Evolutionary conservation across 306 rosid genomes (phyloP), one percentile per base, ranked within the genome.

Genomic region (Quercus cerris): DNA sequence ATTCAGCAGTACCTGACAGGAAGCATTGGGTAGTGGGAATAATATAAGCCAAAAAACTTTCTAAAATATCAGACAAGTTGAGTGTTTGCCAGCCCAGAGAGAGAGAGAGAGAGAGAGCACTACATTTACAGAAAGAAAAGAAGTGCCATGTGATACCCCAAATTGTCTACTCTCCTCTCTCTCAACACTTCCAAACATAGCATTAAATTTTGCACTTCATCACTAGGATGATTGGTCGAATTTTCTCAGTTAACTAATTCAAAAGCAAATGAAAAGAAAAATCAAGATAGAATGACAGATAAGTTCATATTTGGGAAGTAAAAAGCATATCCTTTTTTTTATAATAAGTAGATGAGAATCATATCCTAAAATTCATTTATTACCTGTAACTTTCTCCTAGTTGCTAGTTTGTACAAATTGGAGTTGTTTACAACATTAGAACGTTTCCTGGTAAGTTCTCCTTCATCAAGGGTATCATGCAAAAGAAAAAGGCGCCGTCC

Each of bases 311-410:
- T 62, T 72, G n/a, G 5, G 76, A 68, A 77, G 54, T 30, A 30
- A 52, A 76, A 63, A 81, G 41, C 77, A 61, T 55, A 70, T n/a
- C 55, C 68, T 56, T 41, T 41, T 38, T 41, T 38, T 38, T 1
- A 38, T 8, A 41, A 8, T 41, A 41, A 41, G 46, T 8, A 41
- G 46, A 41, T 41, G 46, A 75, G 70, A 63, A 82, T 56, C 77
- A 61, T 55, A 73, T n/a, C 41, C 74, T 56, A 76, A 68, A 71
- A 71, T 56, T 57, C 59, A 75, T 13, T 59, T 77, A 71, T 1
- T 80, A 95, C 99, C 99, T 91, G 99, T 86, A 95, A 88, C 71
- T 93, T 95, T 73, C 73, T 86, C 81, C 33, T 86, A 56, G 81
- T 86, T 35, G 98, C 98, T 75, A 95, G 84, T 91, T 91, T 93